A percentile compares a stretch with the other conserved stretches of the same genome.
These are phyloP conservation scores for Bipolaris gigantea DNA, from an alignment of 2,329 filamentous ascomycete species.

Conservation along the genomic window DNA sequence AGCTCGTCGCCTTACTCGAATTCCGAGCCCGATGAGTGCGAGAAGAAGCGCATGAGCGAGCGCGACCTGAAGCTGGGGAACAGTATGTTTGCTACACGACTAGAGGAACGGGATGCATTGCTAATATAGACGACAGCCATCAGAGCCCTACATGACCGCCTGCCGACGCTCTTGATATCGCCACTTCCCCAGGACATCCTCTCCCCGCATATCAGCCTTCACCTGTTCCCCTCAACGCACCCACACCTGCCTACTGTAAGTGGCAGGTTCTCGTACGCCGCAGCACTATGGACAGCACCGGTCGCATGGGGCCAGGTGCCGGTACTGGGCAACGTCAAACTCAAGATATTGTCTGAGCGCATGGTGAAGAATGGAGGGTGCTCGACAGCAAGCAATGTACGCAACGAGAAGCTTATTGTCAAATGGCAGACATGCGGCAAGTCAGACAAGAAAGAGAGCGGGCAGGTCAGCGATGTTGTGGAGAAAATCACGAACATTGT, in stretches of 20 bases:
- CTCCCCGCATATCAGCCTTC: constrained; percentile 63
- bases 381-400: constrained; percentile 41
- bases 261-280: constrained; percentile 85
- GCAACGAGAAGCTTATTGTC: constrained; percentile 82
- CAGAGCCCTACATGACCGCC: constrained; percentile 62
- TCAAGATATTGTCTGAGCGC: constrained; percentile 86
- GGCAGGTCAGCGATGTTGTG: constrained; percentile 53
- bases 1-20: constrained; percentile 40
- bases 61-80: constrained; percentile 64
- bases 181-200: constrained; percentile 65
- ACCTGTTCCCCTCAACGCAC: constrained; percentile 73
- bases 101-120: neutral
- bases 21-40: constrained; percentile 33
- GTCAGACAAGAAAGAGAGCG: constrained; percentile 50
- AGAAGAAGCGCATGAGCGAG: constrained; percentile 59
- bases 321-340: constrained; percentile 83
- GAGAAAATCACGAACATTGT: constrained; percentile 60
- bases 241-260: constrained; percentile 90
- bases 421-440: constrained; percentile 77
- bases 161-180: constrained; percentile 63
- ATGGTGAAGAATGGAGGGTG: constrained; percentile 66
- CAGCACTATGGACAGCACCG: constrained; percentile 92
- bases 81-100: constrained; percentile 50
- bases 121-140: constrained; percentile 52
- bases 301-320: constrained; percentile 94